Evolutionary conservation across 345 rosid genomes (phyloP).

Genomic region (Rhodomyrtus tomentosa): DNA sequence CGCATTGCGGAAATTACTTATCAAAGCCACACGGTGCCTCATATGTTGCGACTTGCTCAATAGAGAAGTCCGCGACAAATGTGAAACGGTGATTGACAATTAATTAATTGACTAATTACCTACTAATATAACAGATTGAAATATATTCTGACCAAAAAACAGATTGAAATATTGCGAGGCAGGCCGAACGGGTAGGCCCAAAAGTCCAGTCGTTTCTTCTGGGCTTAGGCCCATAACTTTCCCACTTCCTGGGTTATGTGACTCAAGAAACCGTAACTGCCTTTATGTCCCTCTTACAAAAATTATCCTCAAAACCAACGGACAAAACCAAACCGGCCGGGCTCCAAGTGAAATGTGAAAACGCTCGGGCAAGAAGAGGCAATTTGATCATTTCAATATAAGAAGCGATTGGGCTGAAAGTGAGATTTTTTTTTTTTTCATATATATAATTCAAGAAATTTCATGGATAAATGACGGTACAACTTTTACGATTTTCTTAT

Average conservation of each 20-base stretch:
- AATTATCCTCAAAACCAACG: not conserved
- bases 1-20: not conserved
- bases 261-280: not conserved
- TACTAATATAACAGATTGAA: not conserved
- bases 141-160: too few species aligned
- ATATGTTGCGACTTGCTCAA: not conserved
- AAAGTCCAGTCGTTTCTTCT: not conserved
- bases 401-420: not conserved
- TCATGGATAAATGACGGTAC: not conserved
- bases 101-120: not conserved
- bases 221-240: not conserved
- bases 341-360: not conserved
- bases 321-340: not conserved
- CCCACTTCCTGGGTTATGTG: not conserved
- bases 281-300: not conserved
- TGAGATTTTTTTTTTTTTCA: not conserved
- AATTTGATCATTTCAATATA: not conserved
- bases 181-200: not conserved
- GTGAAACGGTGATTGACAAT: not conserved
- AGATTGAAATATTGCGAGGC: not conserved
- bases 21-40: fast-evolving
- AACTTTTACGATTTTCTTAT: not conserved
- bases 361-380: too few species aligned
- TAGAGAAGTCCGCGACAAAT: not conserved
- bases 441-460: not conserved